These are phyloP conservation scores for Yarrowia sp. DNA, from an alignment of 805 yeast genomes.

Conservation along the genomic window DNA sequence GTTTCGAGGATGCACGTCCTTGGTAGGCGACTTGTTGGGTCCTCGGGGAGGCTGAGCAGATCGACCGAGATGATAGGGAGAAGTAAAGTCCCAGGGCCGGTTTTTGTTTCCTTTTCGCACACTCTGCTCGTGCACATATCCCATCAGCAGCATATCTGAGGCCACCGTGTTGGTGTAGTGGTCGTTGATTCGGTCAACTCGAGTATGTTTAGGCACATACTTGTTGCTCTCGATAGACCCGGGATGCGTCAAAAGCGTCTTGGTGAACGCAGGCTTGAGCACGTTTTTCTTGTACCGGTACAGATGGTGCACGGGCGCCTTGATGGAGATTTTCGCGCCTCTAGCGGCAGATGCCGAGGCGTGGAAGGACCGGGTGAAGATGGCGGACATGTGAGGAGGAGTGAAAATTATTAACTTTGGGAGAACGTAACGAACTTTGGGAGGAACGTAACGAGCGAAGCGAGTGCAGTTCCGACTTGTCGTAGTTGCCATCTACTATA, in stretches of 20 bases:
- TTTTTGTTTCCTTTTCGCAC: slow-evolving; percentile 62
- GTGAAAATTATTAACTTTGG: slow-evolving; percentile 21
- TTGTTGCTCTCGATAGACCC: slow-evolving; percentile 73
- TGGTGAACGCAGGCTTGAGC: slow-evolving; percentile 13
- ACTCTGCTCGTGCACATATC: slow-evolving; percentile 64
- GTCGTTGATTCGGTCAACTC: slow-evolving; percentile 73
- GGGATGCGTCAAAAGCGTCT: slow-evolving; percentile 48
- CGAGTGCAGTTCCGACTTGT: neutral
- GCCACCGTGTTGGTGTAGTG: slow-evolving; percentile 72
- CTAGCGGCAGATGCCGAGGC: slow-evolving; percentile 32
- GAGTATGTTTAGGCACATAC: slow-evolving; percentile 9
- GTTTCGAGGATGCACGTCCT: slow-evolving; percentile 67
- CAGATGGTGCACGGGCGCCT: slow-evolving; percentile 88
- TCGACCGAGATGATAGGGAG: slow-evolving; percentile 88
- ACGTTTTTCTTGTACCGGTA: slow-evolving; percentile 67
- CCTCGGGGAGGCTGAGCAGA: slow-evolving; percentile 75
- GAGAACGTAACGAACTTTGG: neutral
- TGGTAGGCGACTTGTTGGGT: slow-evolving; percentile 60
- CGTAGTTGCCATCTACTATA: no score
- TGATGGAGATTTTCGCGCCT: slow-evolving; percentile 65
- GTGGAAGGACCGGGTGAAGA: slow-evolving; percentile 30
- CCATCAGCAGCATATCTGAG: slow-evolving; percentile 73
- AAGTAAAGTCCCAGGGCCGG: slow-evolving; percentile 80
- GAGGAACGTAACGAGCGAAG: neutral
- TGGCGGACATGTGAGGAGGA: neutral